Evolutionary conservation across 257 asterid species (phyloP), one percentile per base, ranked within the genome.

Genomic region (Nemophila menziesii): DNA sequence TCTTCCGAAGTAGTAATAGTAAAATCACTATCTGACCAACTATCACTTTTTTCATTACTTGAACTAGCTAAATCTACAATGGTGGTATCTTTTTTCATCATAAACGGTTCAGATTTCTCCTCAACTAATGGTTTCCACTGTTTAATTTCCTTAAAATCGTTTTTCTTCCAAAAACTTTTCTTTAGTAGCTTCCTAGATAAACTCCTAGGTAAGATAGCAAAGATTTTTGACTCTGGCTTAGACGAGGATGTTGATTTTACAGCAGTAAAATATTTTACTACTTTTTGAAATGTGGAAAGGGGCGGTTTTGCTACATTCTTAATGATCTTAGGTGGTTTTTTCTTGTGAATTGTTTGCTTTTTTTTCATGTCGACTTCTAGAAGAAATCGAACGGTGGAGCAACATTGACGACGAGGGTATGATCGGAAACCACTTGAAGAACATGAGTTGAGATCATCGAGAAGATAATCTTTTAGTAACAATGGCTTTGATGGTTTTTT

Each of bases 141-240:
- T 9, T 21, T 59, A 69, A 74, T 79, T 70, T 72, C 87, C 18
- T 58, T 67, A 52, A 33, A 57, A 22, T 61, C 72, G 9, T 62
- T n/a, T 39, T 48, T 72, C 72, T 66, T 81, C 90, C 84, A 71
- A 39, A 80, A 80, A 44, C 70, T 69, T 41, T 63, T 62, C 49
- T 50, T 67, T 18, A 78, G 64, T 9, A 79, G 54, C 39, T 62
- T 70, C 54, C 44, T 63, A 0, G 96, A 72, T 4, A 86, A 36
- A 20, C 67, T 81, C 51, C 74, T 57, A 0, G 84, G 60, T 29
- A 77, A 36, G 15, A 71, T 68, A 18, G 70, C 33, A n/a, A n/a
- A n/a, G 27, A 18, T 39, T 21, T 18, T 20, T 46, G 6, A 17
- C 16, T 20, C 73, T 57, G 64, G 60, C 13, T 52, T 46, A 1